Evolutionary conservation across 2,329 filamentous ascomycete species (phyloP).

Genomic region (Nothopassalora personata): DNA sequence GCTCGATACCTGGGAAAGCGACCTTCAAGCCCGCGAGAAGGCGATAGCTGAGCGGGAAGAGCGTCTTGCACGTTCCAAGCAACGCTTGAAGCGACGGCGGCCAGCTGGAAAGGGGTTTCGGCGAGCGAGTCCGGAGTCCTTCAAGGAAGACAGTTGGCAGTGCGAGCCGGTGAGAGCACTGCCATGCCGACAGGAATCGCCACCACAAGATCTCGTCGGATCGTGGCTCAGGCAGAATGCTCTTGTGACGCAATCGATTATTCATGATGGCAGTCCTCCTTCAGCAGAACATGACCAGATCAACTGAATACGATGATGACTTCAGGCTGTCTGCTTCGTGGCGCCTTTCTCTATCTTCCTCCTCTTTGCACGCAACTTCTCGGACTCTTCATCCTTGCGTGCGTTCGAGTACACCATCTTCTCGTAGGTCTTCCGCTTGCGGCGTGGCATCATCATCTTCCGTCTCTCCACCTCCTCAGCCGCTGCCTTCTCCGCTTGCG

Average conservation of each 20-base stretch:
- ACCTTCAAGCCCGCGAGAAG: conserved; percentile 5
- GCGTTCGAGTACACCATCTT: conserved; percentile 96
- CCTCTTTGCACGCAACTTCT: conserved; percentile 81
- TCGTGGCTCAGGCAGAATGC: conserved; percentile 1
- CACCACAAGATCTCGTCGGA: neutral
- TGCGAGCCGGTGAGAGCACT: neutral
- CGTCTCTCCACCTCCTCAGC: conserved; percentile 84
- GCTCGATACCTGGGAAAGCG: conserved; percentile 5
- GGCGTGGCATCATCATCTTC: conserved; percentile 97
- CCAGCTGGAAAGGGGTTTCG: neutral
- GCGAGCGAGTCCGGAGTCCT: neutral
- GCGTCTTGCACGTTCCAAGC: neutral
- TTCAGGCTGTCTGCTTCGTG: conserved; percentile 3
- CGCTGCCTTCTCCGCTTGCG: conserved; percentile 59
- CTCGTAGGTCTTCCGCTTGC: conserved; percentile 95
- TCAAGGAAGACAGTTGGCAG: neutral
- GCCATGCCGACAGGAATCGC: conserved; percentile 1
- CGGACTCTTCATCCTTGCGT: conserved; percentile 85
- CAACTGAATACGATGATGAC: neutral
- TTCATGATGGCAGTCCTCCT: neutral
- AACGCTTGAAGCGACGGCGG: neutral
- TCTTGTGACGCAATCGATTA: neutral
- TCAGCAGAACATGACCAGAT: neutral
- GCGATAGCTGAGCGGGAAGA: conserved; percentile 6
- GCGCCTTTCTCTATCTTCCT: conserved; percentile 66